These are phyloP conservation scores for Calophaca sinica DNA, from an alignment of 306 rosid genomes.

Conservation along the genomic window DNA sequence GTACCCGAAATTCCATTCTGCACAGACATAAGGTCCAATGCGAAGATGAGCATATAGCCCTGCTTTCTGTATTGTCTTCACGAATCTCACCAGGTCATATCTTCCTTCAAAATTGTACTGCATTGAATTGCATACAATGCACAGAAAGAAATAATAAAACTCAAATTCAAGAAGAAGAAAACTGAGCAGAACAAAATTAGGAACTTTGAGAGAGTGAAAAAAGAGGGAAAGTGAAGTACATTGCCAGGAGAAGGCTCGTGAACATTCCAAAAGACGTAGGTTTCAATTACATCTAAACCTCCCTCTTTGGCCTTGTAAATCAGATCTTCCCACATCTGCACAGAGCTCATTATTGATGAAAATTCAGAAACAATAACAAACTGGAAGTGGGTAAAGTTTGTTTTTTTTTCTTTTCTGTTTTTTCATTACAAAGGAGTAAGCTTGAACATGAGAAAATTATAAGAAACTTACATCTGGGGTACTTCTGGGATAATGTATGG, in stretches of 20 bases:
- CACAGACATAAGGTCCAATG: conserved; percentile 99
- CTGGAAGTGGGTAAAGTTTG: conserved; percentile 2
- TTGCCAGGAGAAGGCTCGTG: conserved; percentile 97
- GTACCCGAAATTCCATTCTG: conserved; percentile 99
- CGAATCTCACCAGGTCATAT: conserved; percentile 85
- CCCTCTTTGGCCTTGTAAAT: conserved; percentile 95
- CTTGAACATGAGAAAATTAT: conserved; percentile 1
- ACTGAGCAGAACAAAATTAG: conserved; percentile 13
- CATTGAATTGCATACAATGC: conserved; percentile 42
- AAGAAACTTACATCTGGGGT: conserved; percentile 81
- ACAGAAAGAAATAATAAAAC: conserved; percentile 26
- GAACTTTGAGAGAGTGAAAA: neutral
- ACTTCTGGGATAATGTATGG: conserved; percentile 98
- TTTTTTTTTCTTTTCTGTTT: neutral
- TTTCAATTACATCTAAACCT: conserved; percentile 90
- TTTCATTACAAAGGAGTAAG: neutral
- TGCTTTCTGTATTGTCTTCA: conserved; percentile 87
- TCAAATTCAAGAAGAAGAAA: conserved; percentile 12
- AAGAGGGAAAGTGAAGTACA: conserved; percentile 57
- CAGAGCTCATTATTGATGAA: conserved; percentile 27
- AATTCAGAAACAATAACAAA: conserved; percentile 25
- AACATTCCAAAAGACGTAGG: conserved; percentile 96
- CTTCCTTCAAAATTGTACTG: conserved; percentile 97
- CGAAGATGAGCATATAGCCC: conserved; percentile 94
- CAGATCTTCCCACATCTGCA: conserved; percentile 99